Conservation (phyloP, 345 rosid species). For the Citrus unshiu region DNA sequence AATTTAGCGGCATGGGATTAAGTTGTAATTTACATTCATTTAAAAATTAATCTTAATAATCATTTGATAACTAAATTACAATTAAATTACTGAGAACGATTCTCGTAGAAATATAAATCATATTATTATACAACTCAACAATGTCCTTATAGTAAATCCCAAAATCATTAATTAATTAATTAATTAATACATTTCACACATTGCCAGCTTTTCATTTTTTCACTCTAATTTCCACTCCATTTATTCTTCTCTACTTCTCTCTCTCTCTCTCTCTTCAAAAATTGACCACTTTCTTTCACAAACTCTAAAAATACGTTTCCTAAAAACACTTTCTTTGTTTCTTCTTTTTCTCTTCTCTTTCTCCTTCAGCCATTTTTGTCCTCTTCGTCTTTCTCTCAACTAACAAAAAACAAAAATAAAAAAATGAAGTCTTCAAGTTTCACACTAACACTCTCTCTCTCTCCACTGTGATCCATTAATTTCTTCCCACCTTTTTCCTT, state of each 20-base stretch:
- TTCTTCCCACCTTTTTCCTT: not conserved
- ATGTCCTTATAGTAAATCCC: no score
- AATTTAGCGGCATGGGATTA: no score
- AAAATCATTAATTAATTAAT: not conserved
- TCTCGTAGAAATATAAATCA: no score
- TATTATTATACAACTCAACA: no score
- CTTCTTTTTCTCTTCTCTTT: not conserved
- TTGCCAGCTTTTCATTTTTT: conserved; percentile 23
- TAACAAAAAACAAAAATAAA: not conserved
- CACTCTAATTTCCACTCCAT: not conserved
- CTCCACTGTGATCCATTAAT: not conserved
- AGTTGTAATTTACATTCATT: no score
- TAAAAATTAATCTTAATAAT: no score
- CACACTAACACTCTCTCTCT: not conserved
- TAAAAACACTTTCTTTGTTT: not conserved
- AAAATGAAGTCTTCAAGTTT: not conserved
- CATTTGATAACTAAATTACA: no score
- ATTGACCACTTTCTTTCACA: not conserved
- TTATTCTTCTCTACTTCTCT: not conserved
- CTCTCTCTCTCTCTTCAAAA: not conserved
- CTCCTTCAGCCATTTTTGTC: not conserved
- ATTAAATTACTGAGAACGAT: no score
- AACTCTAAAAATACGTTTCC: not conserved
- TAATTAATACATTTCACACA: not conserved
- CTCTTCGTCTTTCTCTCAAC: not conserved